A percentile compares a stretch with the other conserved stretches of the same genome.
These are phyloP conservation scores for Calcarisporium arbuscula DNA, from an alignment of 2,329 filamentous ascomycete genomes.

Conservation along the genomic window DNA sequence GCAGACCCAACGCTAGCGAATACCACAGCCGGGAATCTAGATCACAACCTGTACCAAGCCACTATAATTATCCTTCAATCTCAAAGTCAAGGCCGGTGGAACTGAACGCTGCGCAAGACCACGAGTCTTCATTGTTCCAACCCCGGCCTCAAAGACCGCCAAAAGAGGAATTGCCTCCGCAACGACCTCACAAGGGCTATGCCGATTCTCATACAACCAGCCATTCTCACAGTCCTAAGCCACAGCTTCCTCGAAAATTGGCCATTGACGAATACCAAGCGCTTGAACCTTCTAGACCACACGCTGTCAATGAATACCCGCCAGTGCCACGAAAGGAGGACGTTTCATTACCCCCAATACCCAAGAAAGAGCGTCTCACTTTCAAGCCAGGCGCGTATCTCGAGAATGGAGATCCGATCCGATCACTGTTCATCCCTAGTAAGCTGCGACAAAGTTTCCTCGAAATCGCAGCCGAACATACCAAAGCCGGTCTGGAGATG, in stretches of 20 bases:
- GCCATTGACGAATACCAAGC: constrained; percentile 16
- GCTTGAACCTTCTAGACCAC: constrained; percentile 13
- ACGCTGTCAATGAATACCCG: constrained; percentile 10
- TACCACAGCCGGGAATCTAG: constrained; percentile 19
- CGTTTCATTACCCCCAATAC: constrained; percentile 17
- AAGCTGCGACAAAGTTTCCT: constrained; percentile 71
- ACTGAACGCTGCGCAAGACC: constrained; percentile 27
- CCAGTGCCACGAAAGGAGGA: constrained; percentile 23
- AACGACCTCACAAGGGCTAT: no score
- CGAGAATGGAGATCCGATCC: constrained; percentile 80
- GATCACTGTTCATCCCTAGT: constrained; percentile 80
- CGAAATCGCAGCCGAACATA: constrained; percentile 68
- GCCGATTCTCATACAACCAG: neutral
- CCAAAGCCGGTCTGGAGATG: constrained; percentile 76
- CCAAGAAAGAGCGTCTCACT: constrained; percentile 57
- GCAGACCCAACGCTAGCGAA: constrained; percentile 11
- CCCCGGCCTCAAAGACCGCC: constrained; percentile 29
- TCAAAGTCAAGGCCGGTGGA: constrained; percentile 42
- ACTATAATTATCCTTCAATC: constrained; percentile 53
- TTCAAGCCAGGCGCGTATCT: constrained; percentile 73
- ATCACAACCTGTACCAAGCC: constrained; percentile 18
- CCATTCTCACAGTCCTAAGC: no score
- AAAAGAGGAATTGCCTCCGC: constrained; percentile 14
- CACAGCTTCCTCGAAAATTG: constrained; percentile 23
- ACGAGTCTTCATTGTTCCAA: constrained; percentile 11